Base-by-base conservation (phyloP, 2,329 filamentous ascomycete species). In the Aureobasidium sp. region DNA sequence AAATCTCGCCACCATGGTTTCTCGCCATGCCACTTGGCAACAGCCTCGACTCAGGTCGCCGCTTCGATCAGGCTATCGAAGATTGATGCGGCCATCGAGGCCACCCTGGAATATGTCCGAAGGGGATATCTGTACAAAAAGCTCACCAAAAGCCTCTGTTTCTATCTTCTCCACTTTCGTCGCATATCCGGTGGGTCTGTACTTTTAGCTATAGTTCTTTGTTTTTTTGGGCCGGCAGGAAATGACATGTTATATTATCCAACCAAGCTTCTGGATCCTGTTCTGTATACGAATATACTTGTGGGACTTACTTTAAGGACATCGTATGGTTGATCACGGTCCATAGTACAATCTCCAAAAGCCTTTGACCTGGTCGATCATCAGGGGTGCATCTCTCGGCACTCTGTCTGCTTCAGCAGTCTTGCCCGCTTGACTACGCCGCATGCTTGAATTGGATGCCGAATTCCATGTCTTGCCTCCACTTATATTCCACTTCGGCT, bases 141-240 rank as follows among this genome's bases (percentile, higher is more conserved):
- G 47, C 36, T 42, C 57, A 52, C 47, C 27, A 61, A 61, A 61
- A 61, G 47, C 45, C 37, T 17, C 57, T 61, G 36, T 61, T 61
- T 61, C 34, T 42, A 60, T 61, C 36, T 52, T 52, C 57, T 61
- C 57, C 57, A 52, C 57, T 61, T 60, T 37, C 37, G 36, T 44
- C 36, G 20, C 47, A 61, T 59, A 27, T 59, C 34, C 42, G 27
- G 37, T 57, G 37, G 44, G 34, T 61, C n/a, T 61, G 57, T 61
- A 61, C 57, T 61, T 61, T 61, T 61, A 61, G 57, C 45, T 52
- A 44, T 52, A 51, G 45, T 61, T 51, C 45, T 61, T 61, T 52
- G 27, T 42, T 41, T 57, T 34, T 52, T 51, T 49, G 56, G 56
- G 45, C 36, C 45, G 49, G 56, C 53, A 58, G 41, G 55, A 27